Conservation (phyloP, 441 rosid genomes). For the Hura crepitans region DNA sequence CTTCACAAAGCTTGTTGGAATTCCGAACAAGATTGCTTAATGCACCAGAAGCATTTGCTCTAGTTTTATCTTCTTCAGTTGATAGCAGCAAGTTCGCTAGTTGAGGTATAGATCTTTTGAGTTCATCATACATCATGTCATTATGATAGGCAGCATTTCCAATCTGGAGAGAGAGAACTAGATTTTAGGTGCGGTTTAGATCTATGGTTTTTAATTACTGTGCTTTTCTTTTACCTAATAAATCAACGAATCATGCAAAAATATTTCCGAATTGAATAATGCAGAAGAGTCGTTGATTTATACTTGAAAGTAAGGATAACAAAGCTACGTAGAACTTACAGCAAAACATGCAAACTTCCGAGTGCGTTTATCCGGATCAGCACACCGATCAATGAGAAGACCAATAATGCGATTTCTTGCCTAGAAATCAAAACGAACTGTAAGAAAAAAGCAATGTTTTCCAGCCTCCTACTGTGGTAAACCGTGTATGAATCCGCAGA, state of each 20-base stretch:
- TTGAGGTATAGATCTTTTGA: conserved; percentile 82
- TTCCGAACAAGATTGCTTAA: conserved; percentile 96
- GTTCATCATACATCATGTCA: conserved; percentile 75
- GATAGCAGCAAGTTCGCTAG: conserved; percentile 69
- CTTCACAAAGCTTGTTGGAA: conserved; percentile 85
- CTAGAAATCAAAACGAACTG: conserved; percentile 36
- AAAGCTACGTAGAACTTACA: conserved; percentile 39
- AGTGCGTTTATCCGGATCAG: conserved; percentile 92
- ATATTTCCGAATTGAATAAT: background rate
- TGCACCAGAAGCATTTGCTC: conserved; percentile 98
- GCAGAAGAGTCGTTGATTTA: background rate
- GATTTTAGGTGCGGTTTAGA: background rate
- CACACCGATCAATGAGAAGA: conserved; percentile 86
- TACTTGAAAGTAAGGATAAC: background rate
- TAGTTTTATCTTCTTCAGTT: conserved; percentile 91
- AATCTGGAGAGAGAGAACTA: conserved; percentile 42
- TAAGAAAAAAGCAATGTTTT: conserved; percentile 26
- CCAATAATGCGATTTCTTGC: conserved; percentile 61
- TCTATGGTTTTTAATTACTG: background rate
- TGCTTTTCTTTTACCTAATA: background rate
- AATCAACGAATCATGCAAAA: background rate
- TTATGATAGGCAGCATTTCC: conserved; percentile 97
- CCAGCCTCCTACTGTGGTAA: conserved; percentile 1
- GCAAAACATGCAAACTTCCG: conserved; percentile 98
- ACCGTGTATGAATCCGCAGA: background rate